Percentiles rank a stretch among this genome's conserved stretches.
These are phyloP conservation scores for Dictyophora rubrovolvata DNA, from an alignment of 768 basidiomycete genomes.

Conservation along the genomic window DNA sequence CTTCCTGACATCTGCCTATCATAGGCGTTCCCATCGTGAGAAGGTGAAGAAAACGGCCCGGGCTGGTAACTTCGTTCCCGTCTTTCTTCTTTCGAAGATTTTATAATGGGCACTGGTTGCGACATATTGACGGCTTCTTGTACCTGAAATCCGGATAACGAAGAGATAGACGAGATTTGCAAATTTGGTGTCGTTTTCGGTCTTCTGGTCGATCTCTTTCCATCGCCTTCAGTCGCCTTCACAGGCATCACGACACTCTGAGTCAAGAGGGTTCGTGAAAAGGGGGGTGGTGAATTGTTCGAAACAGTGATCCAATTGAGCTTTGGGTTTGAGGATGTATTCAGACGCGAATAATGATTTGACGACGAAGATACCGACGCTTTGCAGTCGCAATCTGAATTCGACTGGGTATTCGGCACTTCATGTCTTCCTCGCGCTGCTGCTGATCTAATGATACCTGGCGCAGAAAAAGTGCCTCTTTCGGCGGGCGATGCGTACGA, in stretches of 20 bases:
- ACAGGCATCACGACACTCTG: background rate
- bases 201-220: background rate
- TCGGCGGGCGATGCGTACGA: too few relatives aligned
- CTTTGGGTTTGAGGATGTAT: background rate
- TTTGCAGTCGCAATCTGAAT: background rate
- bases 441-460: background rate
- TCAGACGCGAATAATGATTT: background rate
- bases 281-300: background rate
- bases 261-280: background rate
- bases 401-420: background rate
- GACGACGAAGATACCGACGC: background rate
- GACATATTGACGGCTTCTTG: background rate
- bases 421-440: background rate
- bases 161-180: background rate
- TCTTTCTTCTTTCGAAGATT: background rate
- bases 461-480: background rate
- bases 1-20: too few relatives aligned
- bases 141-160: background rate
- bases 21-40: too few relatives aligned
- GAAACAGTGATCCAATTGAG: background rate
- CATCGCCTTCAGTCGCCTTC: background rate
- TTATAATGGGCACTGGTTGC: background rate
- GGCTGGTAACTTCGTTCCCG: background rate
- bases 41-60: too few relatives aligned
- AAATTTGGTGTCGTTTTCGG: background rate